These are phyloP conservation scores for Aleurites moluccanus DNA, from an alignment of 441 rosid genomes.

Conservation along the genomic window DNA sequence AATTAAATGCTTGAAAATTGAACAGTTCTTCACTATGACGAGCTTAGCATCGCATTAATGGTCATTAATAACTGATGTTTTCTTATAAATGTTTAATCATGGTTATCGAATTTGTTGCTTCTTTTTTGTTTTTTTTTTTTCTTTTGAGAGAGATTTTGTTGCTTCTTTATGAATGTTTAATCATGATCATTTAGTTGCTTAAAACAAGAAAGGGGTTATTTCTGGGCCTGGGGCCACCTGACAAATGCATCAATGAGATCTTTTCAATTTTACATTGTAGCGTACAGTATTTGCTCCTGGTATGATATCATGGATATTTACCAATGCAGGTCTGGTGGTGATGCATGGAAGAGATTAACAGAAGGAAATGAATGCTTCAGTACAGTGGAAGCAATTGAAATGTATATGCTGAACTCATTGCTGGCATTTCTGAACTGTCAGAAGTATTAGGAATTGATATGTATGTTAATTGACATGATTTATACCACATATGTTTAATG, in stretches of 20 bases:
- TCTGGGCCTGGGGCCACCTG: background rate
- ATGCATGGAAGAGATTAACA: background rate
- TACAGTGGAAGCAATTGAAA: background rate
- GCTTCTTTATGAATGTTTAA: background rate
- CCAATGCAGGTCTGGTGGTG: slow-evolving; percentile 1
- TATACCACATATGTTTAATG: background rate
- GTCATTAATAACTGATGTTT: background rate
- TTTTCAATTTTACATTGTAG: background rate
- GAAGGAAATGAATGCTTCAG: background rate
- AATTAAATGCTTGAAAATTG: background rate
- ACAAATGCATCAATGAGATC: background rate
- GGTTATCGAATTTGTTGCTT: too few species aligned
- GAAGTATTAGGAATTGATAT: background rate
- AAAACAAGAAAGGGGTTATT: background rate
- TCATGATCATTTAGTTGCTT: background rate
- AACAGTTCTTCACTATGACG: background rate
- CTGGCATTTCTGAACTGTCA: background rate
- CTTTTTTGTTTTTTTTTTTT: too few species aligned
- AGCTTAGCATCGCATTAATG: background rate
- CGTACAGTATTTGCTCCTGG: background rate
- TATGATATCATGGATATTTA: background rate
- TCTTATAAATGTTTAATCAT: too few species aligned
- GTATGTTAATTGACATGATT: background rate
- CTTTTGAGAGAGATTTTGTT: background rate
- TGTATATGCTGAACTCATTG: background rate